Percentiles rank a stretch among this genome's conserved stretches.
Evolutionary conservation across 2,329 filamentous ascomycete species (phyloP).

Genomic region (Septoria petroselini): DNA sequence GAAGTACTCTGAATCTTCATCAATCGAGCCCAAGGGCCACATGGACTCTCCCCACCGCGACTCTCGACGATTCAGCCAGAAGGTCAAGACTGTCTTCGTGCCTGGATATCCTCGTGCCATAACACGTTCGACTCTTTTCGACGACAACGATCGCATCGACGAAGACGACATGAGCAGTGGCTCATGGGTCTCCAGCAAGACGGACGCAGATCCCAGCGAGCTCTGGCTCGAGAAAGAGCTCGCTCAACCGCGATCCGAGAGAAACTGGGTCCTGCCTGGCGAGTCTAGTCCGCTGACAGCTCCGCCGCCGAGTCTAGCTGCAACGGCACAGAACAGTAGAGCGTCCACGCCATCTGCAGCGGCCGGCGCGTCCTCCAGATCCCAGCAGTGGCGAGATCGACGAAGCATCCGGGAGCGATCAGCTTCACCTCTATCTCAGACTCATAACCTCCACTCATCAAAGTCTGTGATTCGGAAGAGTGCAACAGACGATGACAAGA

Average conservation of each 20-base stretch:
- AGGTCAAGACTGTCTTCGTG: constrained; percentile 30
- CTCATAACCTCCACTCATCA: background rate
- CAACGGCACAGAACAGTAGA: constrained; percentile 7
- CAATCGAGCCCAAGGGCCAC: constrained; percentile 31
- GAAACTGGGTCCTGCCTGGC: constrained; percentile 35
- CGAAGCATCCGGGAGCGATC: constrained; percentile 23
- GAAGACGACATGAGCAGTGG: constrained; percentile 18
- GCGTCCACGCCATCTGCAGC: constrained; percentile 1
- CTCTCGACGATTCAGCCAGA: constrained; percentile 29
- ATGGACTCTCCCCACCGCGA: constrained; percentile 23
- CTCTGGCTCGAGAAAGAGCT: constrained; percentile 28
- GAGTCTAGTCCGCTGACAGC: constrained; percentile 32
- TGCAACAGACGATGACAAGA: background rate
- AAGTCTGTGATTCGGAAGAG: constrained; percentile 1
- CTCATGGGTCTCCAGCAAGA: constrained; percentile 1
- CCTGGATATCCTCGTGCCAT: constrained; percentile 34
- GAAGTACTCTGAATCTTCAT: constrained; percentile 36
- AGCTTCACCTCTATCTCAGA: constrained; percentile 29
- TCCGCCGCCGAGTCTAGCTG: constrained; percentile 31
- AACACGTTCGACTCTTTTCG: constrained; percentile 25
- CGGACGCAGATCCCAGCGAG: background rate
- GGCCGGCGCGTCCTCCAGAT: background rate
- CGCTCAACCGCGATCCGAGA: constrained; percentile 32
- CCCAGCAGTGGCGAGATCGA: constrained; percentile 5
- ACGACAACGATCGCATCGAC: constrained; percentile 21